Evolutionary conservation across 2,329 filamentous ascomycete genomes (phyloP).

Genomic region (Coleophoma crateriformis): DNA sequence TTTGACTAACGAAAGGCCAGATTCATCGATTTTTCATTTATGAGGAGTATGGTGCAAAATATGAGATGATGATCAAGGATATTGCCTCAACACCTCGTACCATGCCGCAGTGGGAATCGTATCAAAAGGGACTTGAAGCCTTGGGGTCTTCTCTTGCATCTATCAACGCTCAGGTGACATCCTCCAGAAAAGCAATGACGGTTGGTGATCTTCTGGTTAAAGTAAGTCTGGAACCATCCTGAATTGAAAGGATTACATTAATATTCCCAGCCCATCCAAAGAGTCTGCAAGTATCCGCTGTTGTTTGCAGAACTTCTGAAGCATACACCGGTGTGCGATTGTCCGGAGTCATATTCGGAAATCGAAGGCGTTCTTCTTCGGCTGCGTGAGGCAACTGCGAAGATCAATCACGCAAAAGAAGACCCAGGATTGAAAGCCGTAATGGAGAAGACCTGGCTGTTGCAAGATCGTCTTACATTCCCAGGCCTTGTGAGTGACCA

Average conservation of each 20-base stretch:
- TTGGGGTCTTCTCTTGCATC: constrained; percentile 71
- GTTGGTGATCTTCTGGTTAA: constrained; percentile 88
- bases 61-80: constrained; percentile 78
- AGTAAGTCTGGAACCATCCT: constrained; percentile 36
- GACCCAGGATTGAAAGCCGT: constrained; percentile 63
- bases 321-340: constrained; percentile 78
- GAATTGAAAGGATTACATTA: constrained; percentile 4
- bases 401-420: constrained; percentile 81
- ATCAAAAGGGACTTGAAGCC: constrained; percentile 81
- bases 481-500: constrained; percentile 55
- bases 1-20: constrained; percentile 35
- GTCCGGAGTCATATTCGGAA: constrained; percentile 74
- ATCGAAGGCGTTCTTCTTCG: constrained; percentile 68
- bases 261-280: constrained; percentile 72
- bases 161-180: constrained; percentile 55
- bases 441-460: constrained; percentile 76
- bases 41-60: constrained; percentile 87
- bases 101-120: constrained; percentile 69
- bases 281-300: constrained; percentile 85
- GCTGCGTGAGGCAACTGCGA: constrained; percentile 68
- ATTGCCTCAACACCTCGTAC: constrained; percentile 62
- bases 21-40: constrained; percentile 81
- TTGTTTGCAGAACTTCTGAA: constrained; percentile 80
- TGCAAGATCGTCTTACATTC: constrained; percentile 78
- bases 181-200: constrained; percentile 70